Conservation (phyloP, 1,284 basidiomycete species). For the Clitocybe nebularis region DNA sequence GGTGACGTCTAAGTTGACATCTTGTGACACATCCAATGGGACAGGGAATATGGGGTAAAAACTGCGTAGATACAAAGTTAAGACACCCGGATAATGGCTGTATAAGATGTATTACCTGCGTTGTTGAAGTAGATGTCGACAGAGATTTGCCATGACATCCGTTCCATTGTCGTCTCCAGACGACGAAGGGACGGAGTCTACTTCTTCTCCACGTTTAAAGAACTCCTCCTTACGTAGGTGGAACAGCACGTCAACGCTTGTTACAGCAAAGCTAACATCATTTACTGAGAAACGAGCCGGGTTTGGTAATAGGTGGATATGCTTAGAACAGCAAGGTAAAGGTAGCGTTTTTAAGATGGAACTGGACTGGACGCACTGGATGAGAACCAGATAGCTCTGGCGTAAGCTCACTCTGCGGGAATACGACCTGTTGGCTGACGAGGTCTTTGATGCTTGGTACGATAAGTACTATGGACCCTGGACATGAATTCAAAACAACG, state of each 20-base stretch:
- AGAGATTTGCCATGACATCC: conserved; percentile 77
- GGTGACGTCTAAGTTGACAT: conserved; percentile 85
- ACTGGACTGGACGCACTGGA: conserved; percentile 35
- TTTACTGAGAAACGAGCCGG: conserved; percentile 85
- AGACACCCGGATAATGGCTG: conserved; percentile 1
- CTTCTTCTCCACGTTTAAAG: conserved; percentile 66
- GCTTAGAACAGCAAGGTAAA: conserved; percentile 36
- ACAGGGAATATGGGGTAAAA: conserved; percentile 96
- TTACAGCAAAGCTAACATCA: conserved; percentile 74
- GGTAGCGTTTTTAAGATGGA: background rate
- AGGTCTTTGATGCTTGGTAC: conserved; percentile 84
- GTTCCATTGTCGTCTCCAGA: conserved; percentile 43
- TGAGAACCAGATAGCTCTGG: conserved; percentile 37
- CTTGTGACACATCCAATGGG: conserved; percentile 66
- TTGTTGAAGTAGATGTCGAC: conserved; percentile 82
- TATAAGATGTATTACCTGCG: conserved; percentile 55
- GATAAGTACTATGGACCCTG: conserved; percentile 70
- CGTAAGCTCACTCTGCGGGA: conserved; percentile 79
- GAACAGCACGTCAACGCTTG: conserved; percentile 85
- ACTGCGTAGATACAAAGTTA: conserved; percentile 36
- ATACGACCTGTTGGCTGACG: conserved; percentile 77
- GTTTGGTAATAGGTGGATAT: conserved; percentile 81
- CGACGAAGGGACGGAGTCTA: conserved; percentile 45
- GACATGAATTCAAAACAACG: conserved; percentile 57
- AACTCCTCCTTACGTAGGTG: conserved; percentile 87